Base-by-base conservation (phyloP, 139 green algal genomes). In the Chlamydomonas asymmetrica region DNA sequence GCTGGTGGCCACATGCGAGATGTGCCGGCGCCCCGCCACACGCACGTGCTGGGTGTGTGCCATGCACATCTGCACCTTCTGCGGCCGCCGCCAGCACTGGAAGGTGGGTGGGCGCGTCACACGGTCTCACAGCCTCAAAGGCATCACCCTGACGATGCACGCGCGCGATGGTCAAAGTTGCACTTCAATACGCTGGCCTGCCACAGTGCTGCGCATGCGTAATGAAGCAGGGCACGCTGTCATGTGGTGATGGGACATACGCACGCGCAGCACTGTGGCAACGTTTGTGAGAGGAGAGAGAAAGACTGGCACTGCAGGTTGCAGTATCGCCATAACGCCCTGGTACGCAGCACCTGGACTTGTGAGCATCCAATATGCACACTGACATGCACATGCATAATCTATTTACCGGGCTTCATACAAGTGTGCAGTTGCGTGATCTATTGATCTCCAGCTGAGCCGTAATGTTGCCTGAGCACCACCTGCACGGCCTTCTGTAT, bases 1-100 rank as follows among this genome's bases (percentile, higher is more conserved):
- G 87, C 86, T 97, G 82, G 93, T 97, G 37, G 87, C 96, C 4
- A 91, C 87, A 0, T 97, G 93, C 69, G 93, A 97, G 74, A 83
- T 96, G 56, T 97, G 93, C 78, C 45, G 86, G 16, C 76, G 93
- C 6, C 93, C 93, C 2, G 88, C 92, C 43, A 97, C 87, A 23
- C 71, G 78, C 45, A 16, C 63, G 38, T 88, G 82, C 66, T 81
- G 54, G 32, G 63, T 77, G 13, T 88, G 82, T 56, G 22, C 31
- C 22, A 68, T 75, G 60, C 48, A 63, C 60, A 80, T 88, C 67
- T 97, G 92, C 73, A 91, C 94, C 60, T 95, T 97, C 72, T 97
- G 92, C 80, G 90, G 87, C 1, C 81, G 93, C 27, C 90, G 92
- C 65, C 83, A 83, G 54, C 92, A 97, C 82, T 94, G 91, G 88